Evolutionary conservation across 805 yeast species (phyloP).

Genomic region (Wickerhamiella galacta): DNA sequence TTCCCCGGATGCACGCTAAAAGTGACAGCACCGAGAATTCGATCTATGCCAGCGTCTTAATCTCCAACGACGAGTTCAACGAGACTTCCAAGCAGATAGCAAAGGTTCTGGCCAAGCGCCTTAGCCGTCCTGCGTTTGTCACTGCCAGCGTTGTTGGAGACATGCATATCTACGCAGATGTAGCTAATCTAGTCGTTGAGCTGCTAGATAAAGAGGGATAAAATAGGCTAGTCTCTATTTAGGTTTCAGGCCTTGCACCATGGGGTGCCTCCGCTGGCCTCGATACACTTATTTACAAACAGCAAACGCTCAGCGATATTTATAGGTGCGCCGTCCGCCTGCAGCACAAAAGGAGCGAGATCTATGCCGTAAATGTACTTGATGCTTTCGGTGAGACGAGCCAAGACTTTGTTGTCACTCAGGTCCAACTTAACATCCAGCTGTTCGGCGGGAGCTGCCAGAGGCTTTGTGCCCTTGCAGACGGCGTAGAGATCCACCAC

Average conservation of each 20-base stretch:
- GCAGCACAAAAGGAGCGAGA: slow-evolving; percentile 11
- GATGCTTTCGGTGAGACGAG: slow-evolving; percentile 8
- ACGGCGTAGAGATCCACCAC: slow-evolving; percentile 13
- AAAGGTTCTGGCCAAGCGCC: slow-evolving; percentile 8
- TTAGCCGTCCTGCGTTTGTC: slow-evolving; percentile 13
- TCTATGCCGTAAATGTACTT: slow-evolving; percentile 5
- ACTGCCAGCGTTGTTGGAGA: slow-evolving; percentile 8
- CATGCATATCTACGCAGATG: not conserved
- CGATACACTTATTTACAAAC: slow-evolving; percentile 1
- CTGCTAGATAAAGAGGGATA: not conserved
- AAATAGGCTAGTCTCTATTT: too few species aligned
- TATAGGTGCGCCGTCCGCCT: slow-evolving; percentile 5
- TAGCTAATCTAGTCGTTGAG: not conserved
- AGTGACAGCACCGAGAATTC: too few species aligned
- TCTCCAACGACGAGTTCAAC: slow-evolving; percentile 7
- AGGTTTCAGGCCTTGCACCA: not conserved
- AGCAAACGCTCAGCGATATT: slow-evolving; percentile 4
- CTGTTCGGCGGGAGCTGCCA: not conserved
- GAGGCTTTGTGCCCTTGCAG: not conserved
- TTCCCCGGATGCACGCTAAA: too few species aligned
- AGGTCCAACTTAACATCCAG: slow-evolving; percentile 2
- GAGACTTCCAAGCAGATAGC: slow-evolving; percentile 11
- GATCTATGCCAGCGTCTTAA: slow-evolving; percentile 9
- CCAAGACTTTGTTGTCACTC: slow-evolving; percentile 7
- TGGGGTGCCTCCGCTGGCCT: not conserved